Percentiles rank a stretch among this genome's conserved stretches.
These are phyloP conservation scores for Vigna mungo DNA, from an alignment of 306 rosid genomes.

Conservation along the genomic window DNA sequence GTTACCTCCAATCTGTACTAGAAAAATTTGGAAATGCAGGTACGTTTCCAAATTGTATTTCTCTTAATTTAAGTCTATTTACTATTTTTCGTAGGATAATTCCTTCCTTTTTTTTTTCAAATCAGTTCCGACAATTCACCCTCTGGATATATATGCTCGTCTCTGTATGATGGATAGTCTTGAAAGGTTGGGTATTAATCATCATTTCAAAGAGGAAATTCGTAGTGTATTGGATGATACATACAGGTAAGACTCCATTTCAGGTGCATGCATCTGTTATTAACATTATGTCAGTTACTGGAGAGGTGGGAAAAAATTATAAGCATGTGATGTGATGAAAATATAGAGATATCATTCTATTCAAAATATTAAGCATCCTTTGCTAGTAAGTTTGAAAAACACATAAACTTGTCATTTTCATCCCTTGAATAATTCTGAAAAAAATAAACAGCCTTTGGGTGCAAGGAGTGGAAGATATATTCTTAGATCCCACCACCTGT, in stretches of 20 bases:
- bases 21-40: constrained; percentile 78
- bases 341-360: not conserved
- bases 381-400: not conserved
- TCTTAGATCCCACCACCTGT: constrained; percentile 70
- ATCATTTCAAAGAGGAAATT: constrained; percentile 77
- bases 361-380: not conserved
- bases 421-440: not conserved
- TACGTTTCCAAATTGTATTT: constrained; percentile 27
- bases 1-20: constrained; percentile 61
- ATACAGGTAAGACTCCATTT: constrained; percentile 59
- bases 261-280: constrained; percentile 35
- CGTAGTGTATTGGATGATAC: constrained; percentile 72
- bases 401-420: not conserved
- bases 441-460: constrained; percentile 59
- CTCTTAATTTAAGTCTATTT: constrained; percentile 8
- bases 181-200: constrained; percentile 72
- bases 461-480: constrained; percentile 70
- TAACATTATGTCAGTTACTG: not conserved
- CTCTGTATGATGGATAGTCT: constrained; percentile 78
- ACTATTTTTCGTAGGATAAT: constrained; percentile 21
- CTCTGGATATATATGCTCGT: constrained; percentile 70
- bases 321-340: not conserved
- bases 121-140: constrained; percentile 83
- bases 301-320: constrained; percentile 34
- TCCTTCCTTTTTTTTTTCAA: not conserved